Base-by-base conservation (phyloP, 164 flowering plant genomes). In the Brasenia schreberi region DNA sequence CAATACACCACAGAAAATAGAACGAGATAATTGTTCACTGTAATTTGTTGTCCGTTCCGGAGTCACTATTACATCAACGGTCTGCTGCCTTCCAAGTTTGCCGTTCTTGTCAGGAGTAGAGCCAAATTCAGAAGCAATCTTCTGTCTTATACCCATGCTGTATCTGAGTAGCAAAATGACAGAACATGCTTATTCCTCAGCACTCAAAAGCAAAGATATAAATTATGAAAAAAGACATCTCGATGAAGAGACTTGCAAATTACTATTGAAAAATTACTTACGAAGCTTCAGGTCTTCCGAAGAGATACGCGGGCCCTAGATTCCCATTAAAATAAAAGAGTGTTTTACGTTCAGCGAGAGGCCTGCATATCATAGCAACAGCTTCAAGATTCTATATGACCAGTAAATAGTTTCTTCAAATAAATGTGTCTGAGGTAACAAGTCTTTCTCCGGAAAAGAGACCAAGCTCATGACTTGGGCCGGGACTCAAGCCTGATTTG, bases 141-240 rank as follows among this genome's bases (percentile, higher is more conserved):
- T 88, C 77, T 94, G 99, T 74, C 98, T 89, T 64, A 91, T 89
- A 43, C 97, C 97, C 98, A 94, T 91, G 72, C 99, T 94, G 81
- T 91, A 94, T 75, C 99, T 94, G 84, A 66, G 79, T 59, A 5
- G 52, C 0, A 44, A 44, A 6, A 44, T 11, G 10, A n/a, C n/a
- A n/a, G n/a, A n/a, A n/a, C n/a, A n/a, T n/a, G n/a, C n/a, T n/a
- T n/a, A n/a, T n/a, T 44, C 10, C 52, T 44, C 52, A 44, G 52
- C 0, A 44, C 6, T 44, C 52, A 44, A 44, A n/a, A n/a, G n/a
- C n/a, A n/a, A n/a, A n/a, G n/a, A n/a, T 44, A 44, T 11, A 44
- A 44, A 44, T 6, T 5, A 44, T 5, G 52, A 11, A 44, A 11
- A 44, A 44, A 44, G 52, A 11, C 7, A 11, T 0, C 0, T 5